Evolutionary conservation across 371 early-diverging fungal species (phyloP), one percentile per base, ranked within the genome.

Genomic region (Parasitella parasitica): DNA sequence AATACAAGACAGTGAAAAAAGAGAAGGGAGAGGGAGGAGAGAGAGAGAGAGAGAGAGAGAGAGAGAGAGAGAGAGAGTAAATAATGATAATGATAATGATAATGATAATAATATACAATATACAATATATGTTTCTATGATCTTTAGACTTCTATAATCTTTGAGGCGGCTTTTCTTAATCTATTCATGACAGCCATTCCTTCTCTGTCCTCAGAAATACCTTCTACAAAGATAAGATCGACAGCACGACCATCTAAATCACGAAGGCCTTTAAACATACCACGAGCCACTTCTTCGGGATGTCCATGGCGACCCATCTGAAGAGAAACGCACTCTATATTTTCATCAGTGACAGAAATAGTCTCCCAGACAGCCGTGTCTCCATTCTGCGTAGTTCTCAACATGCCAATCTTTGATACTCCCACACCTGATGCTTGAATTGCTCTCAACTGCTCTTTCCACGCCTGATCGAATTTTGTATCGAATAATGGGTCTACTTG

Each of bases 161-260:
- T 73, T 0, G 86, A 80, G 0, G 99, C 93, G 4, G 99, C 99
- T 70, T 97, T 98, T 62, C 92, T 82, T 28, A 99, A 62, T 18
- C 99, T 77, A 81, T 99, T 99, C 99, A 99, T 99, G 27, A 99
- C 91, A 3, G 99, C 99, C 77, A 94, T 69, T 2, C 99, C 99
- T 72, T 95, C 95, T 13, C 86, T 71, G 6, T 74, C 77, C 38
- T 93, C 95, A 1, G 76, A 69, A 2, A 97, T 85, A 18, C 96
- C 97, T 67, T 97, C 91, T 1, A 97, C 94, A 65, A 98, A 86
- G 57, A 99, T 96, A 8, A 82, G 72, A 57, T 87, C 86, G 4
- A 90, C 91, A 2, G 85, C 75, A 8, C 80, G 77, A 13, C 78
- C 71, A 75, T 99, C 99, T 63, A 97, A 74, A 43, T 83, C 85